Percentiles rank a stretch among this genome's conserved stretches.
Conservation (phyloP, 2,329 filamentous ascomycete genomes). For the Colletotrichum tanaceti region DNA sequence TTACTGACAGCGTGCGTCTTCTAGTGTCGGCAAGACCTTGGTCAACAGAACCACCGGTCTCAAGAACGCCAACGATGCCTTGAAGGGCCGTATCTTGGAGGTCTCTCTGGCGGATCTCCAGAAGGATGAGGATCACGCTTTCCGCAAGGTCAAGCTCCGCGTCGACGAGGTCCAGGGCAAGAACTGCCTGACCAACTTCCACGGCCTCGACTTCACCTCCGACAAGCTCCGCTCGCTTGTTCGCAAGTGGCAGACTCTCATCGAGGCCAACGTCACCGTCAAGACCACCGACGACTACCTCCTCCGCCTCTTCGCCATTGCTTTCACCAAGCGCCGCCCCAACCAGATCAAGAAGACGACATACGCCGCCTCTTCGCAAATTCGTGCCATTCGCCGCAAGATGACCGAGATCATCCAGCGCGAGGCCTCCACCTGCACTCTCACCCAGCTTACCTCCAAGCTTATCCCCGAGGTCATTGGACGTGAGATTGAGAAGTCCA, state of each 20-base stretch:
- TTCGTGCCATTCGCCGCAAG: constrained; percentile 98
- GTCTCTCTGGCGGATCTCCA: constrained; percentile 98
- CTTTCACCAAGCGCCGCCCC: constrained; percentile 98
- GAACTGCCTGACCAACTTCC: constrained; percentile 99
- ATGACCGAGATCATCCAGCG: constrained; percentile 99
- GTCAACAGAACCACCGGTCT: constrained; percentile 99
- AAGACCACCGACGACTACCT: constrained; percentile 99
- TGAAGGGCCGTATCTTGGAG: constrained; percentile 99
- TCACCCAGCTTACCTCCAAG: constrained; percentile 97
- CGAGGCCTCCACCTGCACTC: constrained; percentile 93
- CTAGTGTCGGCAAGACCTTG: constrained; percentile 98
- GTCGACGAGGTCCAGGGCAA: constrained; percentile 99
- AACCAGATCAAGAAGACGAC: constrained; percentile 99
- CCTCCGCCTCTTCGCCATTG: constrained; percentile 97
- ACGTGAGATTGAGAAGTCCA: constrained; percentile 99
- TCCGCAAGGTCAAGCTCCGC: constrained; percentile 99
- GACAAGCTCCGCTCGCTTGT: constrained; percentile 99
- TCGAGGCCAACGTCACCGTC: constrained; percentile 99
- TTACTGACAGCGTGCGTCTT: constrained; percentile 12
- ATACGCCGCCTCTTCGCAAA: constrained; percentile 96
- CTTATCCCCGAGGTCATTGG: constrained; percentile 99
- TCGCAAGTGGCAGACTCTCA: constrained; percentile 99
- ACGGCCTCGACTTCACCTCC: constrained; percentile 99
- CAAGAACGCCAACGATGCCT: constrained; percentile 99
- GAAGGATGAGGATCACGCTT: constrained; percentile 99